Evolutionary conservation across 371 early-diverging fungal genomes (phyloP).

Genomic region (Mucor indicus): DNA sequence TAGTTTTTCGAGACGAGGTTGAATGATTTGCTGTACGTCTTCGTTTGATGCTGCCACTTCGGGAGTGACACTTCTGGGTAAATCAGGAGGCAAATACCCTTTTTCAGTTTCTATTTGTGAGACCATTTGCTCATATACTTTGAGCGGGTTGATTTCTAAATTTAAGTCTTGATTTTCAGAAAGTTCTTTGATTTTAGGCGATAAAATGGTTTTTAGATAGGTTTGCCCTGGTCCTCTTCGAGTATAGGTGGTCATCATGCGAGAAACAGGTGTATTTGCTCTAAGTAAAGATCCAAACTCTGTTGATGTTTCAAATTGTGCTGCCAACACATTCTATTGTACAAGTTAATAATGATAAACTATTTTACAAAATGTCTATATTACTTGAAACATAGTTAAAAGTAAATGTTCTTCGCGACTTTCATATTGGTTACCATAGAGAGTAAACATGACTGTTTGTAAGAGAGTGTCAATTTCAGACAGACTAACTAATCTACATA

Average conservation of each 20-base stretch:
- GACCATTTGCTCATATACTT: slow-evolving; percentile 60
- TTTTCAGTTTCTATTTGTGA: slow-evolving; percentile 67
- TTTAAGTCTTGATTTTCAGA: slow-evolving; percentile 57
- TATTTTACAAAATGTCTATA: neutral
- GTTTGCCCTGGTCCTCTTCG: slow-evolving; percentile 90
- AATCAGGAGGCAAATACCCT: slow-evolving; percentile 51
- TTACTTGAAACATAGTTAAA: slow-evolving; percentile 92
- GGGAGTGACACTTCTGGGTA: slow-evolving; percentile 75
- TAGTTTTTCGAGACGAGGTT: slow-evolving; percentile 75
- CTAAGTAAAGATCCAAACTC: slow-evolving; percentile 88
- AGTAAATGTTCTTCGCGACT: slow-evolving; percentile 91
- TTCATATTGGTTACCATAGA: slow-evolving; percentile 95
- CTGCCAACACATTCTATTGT: slow-evolving; percentile 73
- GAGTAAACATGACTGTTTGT: slow-evolving; percentile 94
- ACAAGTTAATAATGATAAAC: neutral
- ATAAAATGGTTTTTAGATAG: slow-evolving; percentile 85
- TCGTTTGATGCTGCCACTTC: slow-evolving; percentile 75
- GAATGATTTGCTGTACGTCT: slow-evolving; percentile 80
- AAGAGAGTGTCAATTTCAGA: slow-evolving; percentile 89
- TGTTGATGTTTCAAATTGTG: slow-evolving; percentile 87
- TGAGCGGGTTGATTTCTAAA: neutral
- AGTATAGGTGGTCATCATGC: slow-evolving; percentile 96
- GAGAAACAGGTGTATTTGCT: slow-evolving; percentile 92
- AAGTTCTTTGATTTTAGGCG: slow-evolving; percentile 72
- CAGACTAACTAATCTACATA: slow-evolving; percentile 80